These are phyloP conservation scores for Verticillium tricorpus DNA, from an alignment of 2,329 filamentous ascomycete genomes.

Conservation along the genomic window DNA sequence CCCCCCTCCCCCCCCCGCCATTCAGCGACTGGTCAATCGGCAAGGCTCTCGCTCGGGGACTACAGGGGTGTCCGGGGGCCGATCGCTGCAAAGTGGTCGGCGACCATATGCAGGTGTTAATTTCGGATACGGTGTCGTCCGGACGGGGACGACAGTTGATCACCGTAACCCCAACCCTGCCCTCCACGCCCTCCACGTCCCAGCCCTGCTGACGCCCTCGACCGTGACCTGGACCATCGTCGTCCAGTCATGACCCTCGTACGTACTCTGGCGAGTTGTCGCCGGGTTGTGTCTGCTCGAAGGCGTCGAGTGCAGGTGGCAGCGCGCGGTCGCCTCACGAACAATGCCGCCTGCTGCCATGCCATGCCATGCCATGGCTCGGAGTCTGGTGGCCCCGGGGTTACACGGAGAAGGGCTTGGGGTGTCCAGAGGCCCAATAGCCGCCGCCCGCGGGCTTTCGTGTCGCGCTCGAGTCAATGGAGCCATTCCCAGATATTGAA, in stretches of 20 bases:
- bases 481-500: neutral
- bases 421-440: neutral
- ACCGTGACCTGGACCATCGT: too few relatives aligned
- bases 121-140: slow-evolving; percentile 10
- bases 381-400: too few relatives aligned
- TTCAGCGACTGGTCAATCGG: neutral
- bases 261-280: too few relatives aligned
- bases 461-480: neutral
- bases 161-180: too few relatives aligned
- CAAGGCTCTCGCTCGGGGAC: neutral
- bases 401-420: neutral
- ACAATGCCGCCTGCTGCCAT: too few relatives aligned
- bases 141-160: neutral
- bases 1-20: too few relatives aligned
- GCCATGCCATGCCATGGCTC: too few relatives aligned
- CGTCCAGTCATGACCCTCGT: too few relatives aligned
- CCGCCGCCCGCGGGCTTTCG: neutral
- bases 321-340: too few relatives aligned
- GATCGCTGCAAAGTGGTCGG: slow-evolving; percentile 5
- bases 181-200: neutral
- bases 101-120: slow-evolving; percentile 10
- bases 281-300: too few relatives aligned
- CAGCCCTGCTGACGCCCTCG: neutral
- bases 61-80: neutral
- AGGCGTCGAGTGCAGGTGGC: too few relatives aligned